phyloP scores from a whole-genome alignment of 208 protist species.

The Naegleria lovaniensis region DNA sequence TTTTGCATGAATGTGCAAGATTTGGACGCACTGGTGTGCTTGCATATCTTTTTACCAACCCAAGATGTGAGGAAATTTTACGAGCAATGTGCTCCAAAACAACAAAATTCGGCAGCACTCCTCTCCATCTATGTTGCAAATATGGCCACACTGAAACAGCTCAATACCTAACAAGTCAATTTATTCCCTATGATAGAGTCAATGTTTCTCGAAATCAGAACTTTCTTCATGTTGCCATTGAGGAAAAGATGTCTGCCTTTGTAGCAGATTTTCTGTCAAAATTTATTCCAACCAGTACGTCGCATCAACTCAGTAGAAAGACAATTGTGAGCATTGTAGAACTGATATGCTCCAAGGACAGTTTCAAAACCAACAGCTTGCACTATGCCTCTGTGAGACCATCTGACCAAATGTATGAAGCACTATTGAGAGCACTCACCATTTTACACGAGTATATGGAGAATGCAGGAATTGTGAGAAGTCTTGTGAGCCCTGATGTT shows the following conservation, averaged over 20 bases:
- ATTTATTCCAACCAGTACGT: neutral
- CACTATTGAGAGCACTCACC: neutral
- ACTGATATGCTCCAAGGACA: neutral
- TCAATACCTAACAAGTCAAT: neutral
- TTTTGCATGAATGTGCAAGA: neutral
- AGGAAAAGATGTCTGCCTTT: neutral
- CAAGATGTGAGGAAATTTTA: neutral
- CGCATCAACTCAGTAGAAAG: neutral
- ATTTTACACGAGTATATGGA: neutral
- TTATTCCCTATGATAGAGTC: neutral
- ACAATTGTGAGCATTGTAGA: neutral
- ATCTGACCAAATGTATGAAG: neutral
- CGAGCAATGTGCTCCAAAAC: neutral
- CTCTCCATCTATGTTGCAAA: neutral
- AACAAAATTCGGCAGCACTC: neutral
- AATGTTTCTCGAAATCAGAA: neutral
- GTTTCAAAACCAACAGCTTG: neutral
- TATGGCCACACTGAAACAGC: neutral
- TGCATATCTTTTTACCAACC: neutral
- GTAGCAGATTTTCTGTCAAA: neutral
- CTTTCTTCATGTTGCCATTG: neutral
- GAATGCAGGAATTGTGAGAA: neutral
- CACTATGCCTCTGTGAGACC: neutral
- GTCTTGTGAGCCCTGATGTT: neutral
- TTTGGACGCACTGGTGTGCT: neutral